Evolutionary conservation across 768 basidiomycete species (phyloP).

Genomic region (Boletus sp.): DNA sequence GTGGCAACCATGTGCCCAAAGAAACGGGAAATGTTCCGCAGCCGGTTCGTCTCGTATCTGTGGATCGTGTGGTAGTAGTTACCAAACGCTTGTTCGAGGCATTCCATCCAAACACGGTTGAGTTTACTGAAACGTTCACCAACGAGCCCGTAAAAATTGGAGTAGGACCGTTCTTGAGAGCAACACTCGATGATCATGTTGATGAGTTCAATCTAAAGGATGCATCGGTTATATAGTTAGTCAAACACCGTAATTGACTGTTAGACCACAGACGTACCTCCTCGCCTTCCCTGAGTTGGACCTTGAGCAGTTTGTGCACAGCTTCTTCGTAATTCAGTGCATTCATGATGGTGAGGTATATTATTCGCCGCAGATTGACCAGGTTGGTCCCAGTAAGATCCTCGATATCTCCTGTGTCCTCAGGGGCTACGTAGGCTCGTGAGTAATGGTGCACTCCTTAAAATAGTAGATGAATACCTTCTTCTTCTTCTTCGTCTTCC

Average conservation of each 20-base stretch:
- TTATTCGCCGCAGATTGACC: constrained; percentile 89
- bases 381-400: constrained; percentile 95
- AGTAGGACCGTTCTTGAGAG: constrained; percentile 97
- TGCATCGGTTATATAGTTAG: neutral
- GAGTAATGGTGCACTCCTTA: constrained; percentile 27
- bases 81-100: constrained; percentile 80
- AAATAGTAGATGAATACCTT: constrained; percentile 18
- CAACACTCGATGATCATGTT: constrained; percentile 99
- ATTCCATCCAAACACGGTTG: constrained; percentile 91
- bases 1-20: constrained; percentile 89
- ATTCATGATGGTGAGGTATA: constrained; percentile 99
- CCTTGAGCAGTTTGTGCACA: constrained; percentile 94
- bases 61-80: constrained; percentile 96
- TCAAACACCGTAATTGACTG: neutral
- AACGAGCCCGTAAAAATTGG: constrained; percentile 93
- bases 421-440: constrained; percentile 46
- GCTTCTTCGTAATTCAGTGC: constrained; percentile 98
- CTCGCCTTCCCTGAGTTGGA: constrained; percentile 87
- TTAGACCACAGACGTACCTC: constrained; percentile 57
- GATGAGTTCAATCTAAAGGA: constrained; percentile 80
- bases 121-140: constrained; percentile 97
- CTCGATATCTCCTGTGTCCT: constrained; percentile 85
- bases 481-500: constrained; percentile 63
- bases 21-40: constrained; percentile 96
- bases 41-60: constrained; percentile 96